These are phyloP conservation scores for Caloboletus inedulis DNA, from an alignment of 1,284 basidiomycete species.

Conservation along the genomic window DNA sequence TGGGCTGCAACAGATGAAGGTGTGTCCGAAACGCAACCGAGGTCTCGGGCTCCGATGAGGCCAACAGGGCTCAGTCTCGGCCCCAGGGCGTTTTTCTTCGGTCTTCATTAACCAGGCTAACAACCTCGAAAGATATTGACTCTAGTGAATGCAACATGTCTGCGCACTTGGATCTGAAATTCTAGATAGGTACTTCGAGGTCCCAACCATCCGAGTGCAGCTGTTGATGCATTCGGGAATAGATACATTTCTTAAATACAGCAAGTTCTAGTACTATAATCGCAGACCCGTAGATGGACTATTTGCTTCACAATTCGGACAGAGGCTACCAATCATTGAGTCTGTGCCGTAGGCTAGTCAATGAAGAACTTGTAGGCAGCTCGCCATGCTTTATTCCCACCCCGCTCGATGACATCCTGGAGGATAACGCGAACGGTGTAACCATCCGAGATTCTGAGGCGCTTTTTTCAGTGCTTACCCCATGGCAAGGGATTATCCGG, in stretches of 20 bases:
- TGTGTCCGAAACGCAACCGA: neutral
- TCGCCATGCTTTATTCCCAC: conserved; percentile 70
- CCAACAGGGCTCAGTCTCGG: neutral
- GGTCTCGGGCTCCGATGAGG: neutral
- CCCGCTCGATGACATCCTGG: conserved; percentile 77
- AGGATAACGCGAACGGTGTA: neutral
- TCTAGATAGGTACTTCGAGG: neutral
- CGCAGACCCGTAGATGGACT: neutral
- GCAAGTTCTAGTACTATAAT: neutral
- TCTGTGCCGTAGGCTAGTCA: conserved; percentile 10
- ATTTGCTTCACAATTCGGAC: neutral
- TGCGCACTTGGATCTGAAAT: neutral
- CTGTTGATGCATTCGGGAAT: neutral
- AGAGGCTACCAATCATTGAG: neutral
- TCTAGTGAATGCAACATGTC: neutral
- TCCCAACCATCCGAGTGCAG: neutral
- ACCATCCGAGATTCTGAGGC: neutral
- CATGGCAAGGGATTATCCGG: conserved; percentile 91
- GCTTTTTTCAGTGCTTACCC: conserved; percentile 44
- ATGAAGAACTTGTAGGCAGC: conserved; percentile 37
- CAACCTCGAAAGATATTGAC: neutral
- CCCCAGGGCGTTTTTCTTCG: neutral
- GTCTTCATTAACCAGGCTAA: neutral
- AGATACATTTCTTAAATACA: conserved; percentile 2
- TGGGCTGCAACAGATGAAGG: neutral